Base-by-base conservation (phyloP, 2,329 filamentous ascomycete species). In the Xylaria sp. region DNA sequence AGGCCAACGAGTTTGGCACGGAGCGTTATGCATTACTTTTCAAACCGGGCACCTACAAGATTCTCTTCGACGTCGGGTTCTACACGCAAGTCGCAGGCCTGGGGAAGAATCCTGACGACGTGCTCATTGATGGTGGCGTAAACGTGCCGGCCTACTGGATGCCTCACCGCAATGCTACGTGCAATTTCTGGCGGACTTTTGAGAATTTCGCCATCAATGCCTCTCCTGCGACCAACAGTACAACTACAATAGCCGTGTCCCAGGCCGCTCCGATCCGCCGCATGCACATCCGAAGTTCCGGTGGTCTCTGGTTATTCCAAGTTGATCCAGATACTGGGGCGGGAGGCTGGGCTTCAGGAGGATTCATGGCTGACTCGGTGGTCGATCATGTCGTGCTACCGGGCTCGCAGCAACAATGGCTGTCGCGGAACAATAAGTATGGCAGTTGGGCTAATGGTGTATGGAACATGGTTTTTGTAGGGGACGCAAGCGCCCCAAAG, bases 381-480 rank as follows among this genome's bases (percentile, higher is more conserved):
- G 74, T 79, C 8, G 77, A 79, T 37, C 58, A 74, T 25, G 74
- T 75, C 51, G 74, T 79, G 25, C 74, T 79, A 13, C 78, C 78
- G 13, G 78, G 78, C 15, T 79, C 78, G 20, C 78, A 79, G 63
- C 78, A 79, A 70, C 78, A 79, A 65, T 79, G 78, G 78, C 65
- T 79, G 13, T 79, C 78, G 13, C 75, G 78, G 18, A 79, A 79
- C 65, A 78, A 77, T 28, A 74, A 57, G 66, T 79, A 78, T 52
- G 78, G 77, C 9, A 77, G 73, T 57, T 79, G 78, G 78, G 75
- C 77, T 0, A 79, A 79, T 44, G 78, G 72, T 13, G 78, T 79
- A 1, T 79, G 78, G 78, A 79, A 79, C 32, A 79, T 79, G 78
- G 78, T 79, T 7, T 79, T 79, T 25, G 75, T 79, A 7, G 78